phyloP scores from a whole-genome alignment of 768 basidiomycete genomes.

The Tricholoma saponaceum region DNA sequence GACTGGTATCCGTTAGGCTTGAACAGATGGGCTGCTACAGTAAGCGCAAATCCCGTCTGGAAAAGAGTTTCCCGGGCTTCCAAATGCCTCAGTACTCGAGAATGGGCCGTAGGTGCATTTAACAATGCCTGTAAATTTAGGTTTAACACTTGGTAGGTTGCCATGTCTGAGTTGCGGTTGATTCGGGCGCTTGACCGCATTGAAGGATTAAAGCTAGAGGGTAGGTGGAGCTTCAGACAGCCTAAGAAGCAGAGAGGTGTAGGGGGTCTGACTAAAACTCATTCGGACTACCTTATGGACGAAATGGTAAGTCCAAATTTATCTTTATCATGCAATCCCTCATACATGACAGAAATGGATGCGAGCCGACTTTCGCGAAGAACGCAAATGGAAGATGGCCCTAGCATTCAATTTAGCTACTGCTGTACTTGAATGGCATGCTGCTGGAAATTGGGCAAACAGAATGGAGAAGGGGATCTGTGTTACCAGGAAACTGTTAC shows the following conservation, averaged over 20 bases:
- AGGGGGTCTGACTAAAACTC: slow-evolving; percentile 70
- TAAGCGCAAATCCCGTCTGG: slow-evolving; percentile 75
- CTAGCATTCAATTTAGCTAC: slow-evolving; percentile 80
- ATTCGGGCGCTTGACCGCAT: slow-evolving; percentile 80
- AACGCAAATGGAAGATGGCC: slow-evolving; percentile 87
- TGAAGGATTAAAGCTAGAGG: slow-evolving; percentile 74
- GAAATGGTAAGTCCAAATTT: slow-evolving; percentile 71
- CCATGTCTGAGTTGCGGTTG: slow-evolving; percentile 73
- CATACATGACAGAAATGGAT: slow-evolving; percentile 79
- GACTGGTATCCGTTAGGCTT: slow-evolving; percentile 66
- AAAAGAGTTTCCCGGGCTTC: slow-evolving; percentile 63
- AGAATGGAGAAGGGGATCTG: slow-evolving; percentile 64
- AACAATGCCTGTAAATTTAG: neutral
- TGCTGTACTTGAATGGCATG: slow-evolving; percentile 86
- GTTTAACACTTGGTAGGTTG: slow-evolving; percentile 46
- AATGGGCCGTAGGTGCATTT: slow-evolving; percentile 70
- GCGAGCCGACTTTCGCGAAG: slow-evolving; percentile 92
- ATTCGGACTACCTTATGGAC: slow-evolving; percentile 95
- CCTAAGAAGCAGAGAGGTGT: slow-evolving; percentile 90
- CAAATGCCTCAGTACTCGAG: slow-evolving; percentile 75
- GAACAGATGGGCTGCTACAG: slow-evolving; percentile 67
- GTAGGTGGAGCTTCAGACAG: slow-evolving; percentile 90
- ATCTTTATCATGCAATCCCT: slow-evolving; percentile 1
- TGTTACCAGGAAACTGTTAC: slow-evolving; percentile 57
- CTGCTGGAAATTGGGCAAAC: slow-evolving; percentile 58